These are phyloP conservation scores for Trichoderma citrinoviride DNA, from an alignment of 2,329 filamentous ascomycete genomes.

Conservation along the genomic window DNA sequence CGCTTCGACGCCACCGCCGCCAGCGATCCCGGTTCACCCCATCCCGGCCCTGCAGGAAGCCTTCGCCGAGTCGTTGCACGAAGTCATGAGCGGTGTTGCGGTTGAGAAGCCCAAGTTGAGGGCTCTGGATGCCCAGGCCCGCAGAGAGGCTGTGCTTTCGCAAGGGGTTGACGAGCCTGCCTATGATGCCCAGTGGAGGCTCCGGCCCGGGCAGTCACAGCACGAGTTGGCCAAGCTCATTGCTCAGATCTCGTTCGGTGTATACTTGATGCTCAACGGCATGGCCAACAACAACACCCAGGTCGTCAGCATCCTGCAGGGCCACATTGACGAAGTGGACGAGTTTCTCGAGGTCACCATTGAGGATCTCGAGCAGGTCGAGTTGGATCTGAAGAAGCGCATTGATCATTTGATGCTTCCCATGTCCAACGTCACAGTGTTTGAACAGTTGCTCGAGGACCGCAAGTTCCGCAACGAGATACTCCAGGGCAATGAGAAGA, in stretches of 20 bases:
- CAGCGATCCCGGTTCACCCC: slow-evolving; percentile 54
- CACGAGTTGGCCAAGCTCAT: slow-evolving; percentile 89
- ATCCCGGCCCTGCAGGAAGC: slow-evolving; percentile 74
- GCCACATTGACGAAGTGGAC: slow-evolving; percentile 91
- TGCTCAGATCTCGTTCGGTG: slow-evolving; percentile 89
- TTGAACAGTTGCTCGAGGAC: slow-evolving; percentile 85
- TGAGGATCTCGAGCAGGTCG: slow-evolving; percentile 78
- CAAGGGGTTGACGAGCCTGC: slow-evolving; percentile 66
- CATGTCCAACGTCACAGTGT: slow-evolving; percentile 76
- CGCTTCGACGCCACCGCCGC: slow-evolving; percentile 22
- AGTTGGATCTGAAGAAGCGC: slow-evolving; percentile 74
- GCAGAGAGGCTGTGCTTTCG: slow-evolving; percentile 66
- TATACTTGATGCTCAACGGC: slow-evolving; percentile 80
- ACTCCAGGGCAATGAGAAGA: slow-evolving; percentile 82
- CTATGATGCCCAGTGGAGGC: slow-evolving; percentile 72
- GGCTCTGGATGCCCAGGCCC: slow-evolving; percentile 55
- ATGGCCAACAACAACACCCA: slow-evolving; percentile 86
- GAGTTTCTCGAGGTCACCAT: slow-evolving; percentile 82
- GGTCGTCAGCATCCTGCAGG: slow-evolving; percentile 84
- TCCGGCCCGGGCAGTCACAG: slow-evolving; percentile 70
- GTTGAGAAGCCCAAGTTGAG: slow-evolving; percentile 51
- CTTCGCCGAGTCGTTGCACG: slow-evolving; percentile 77
- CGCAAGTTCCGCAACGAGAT: slow-evolving; percentile 78
- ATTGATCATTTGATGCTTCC: slow-evolving; percentile 79
- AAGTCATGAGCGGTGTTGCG: slow-evolving; percentile 56